Base-by-base conservation (phyloP, 78 protist genomes). In the Dictyostelium capitatum region DNA sequence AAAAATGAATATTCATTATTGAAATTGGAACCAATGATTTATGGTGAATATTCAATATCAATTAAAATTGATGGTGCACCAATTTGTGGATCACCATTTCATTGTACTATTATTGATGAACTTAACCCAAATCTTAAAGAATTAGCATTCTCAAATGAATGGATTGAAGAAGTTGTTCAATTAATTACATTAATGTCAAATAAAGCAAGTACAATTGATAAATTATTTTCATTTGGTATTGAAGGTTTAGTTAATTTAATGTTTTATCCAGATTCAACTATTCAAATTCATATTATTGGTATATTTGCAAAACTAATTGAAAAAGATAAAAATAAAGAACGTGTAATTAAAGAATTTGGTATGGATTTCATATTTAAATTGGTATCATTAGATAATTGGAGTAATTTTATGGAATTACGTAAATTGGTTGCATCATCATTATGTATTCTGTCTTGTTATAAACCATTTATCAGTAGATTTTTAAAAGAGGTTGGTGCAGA, bases 81-180 rank as follows among this genome's bases (percentile, higher is more conserved):
- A 47, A 87, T 87, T 53, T 87, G 93, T 64, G 93, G 93, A 11
- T 23, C 48, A 32, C 93, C 93, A 32, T 87, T 87, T 28, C 64
- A 41, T 30, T 87, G 93, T 51, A 87, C 83, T 6, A 87, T 87
- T 20, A 87, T 87, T 30, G 93, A 87, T 20, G 93, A 87, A 50
- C 15, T 78, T 20, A 87, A 87, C 51, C 93, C 93, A 77, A 37
- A 46, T 15, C 53, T 87, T n/a, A 87, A 87, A 32, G 93, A 87
- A 64, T 77, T 87, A 25, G 83, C 93, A 28, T 87, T 87, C n/a
- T 87, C 93, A 59, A 87, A 87, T 77, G 93, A 87, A 65, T 87
- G 93, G 93, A 77, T 64, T 12, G 93, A 87, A 50, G 93, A 87
- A 23, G 69, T 78, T 0, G 79, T 87, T 25, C 83, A 87, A 56